A percentile compares a stretch with the other conserved stretches of the same genome.
phyloP scores from a whole-genome alignment of 306 rosid species.

The barrel medic (Medicago truncatula) region MtrunA17r5.0-ANR NC_053043.1:1795001-1795500 shows the following conservation, averaged over 20 bases:
- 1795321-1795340: conserved; percentile 76
- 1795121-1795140: not conserved
- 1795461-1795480: not conserved
- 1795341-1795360: conserved; percentile 63
- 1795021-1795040: not conserved
- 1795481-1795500: not conserved
- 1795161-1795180: conserved; percentile 45
- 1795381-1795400: conserved; percentile 7
- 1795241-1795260: conserved; percentile 88
- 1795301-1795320: conserved; percentile 9
- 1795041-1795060: conserved; percentile 22
- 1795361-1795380: not conserved
- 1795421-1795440: not conserved
- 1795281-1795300: not conserved
- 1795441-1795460: conserved; percentile 1
- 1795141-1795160: conserved; percentile 5
- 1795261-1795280: conserved; percentile 56
- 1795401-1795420: not conserved
- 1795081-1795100: not conserved
- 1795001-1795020: conserved; percentile 48
- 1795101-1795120: conserved; percentile 12
- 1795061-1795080: not conserved
- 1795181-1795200: conserved; percentile 95
- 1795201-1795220: conserved; percentile 83
- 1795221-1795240: conserved; percentile 97